A percentile compares a stretch with the other conserved stretches of the same genome.
Evolutionary conservation across 331 rosid species (phyloP).

Genomic region (Rosa hybrid): DNA sequence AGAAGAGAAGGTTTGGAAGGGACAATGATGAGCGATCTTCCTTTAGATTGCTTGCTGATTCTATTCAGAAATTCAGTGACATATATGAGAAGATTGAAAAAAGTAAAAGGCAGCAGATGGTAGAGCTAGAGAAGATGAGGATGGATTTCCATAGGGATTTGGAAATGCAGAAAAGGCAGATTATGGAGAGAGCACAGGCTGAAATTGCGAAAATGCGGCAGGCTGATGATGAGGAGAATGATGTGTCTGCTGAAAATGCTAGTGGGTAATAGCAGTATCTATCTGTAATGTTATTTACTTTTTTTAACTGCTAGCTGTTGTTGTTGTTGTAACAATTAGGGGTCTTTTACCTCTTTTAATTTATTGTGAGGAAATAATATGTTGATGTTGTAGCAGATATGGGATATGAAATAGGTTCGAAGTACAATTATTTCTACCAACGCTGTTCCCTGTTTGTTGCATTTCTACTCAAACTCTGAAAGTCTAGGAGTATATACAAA

Average conservation of each 20-base stretch:
- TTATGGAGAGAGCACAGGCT: conserved; percentile 57
- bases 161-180: conserved; percentile 66
- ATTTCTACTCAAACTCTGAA: not conserved
- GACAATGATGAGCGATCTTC: conserved; percentile 46
- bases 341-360: conserved; percentile 22
- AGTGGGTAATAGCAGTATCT: conserved; percentile 38
- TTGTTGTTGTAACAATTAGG: conserved; percentile 43
- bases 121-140: conserved; percentile 58
- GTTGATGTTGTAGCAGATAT: conserved; percentile 33
- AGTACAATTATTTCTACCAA: not conserved
- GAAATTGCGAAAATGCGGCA: conserved; percentile 61
- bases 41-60: conserved; percentile 62
- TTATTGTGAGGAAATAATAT: conserved; percentile 40
- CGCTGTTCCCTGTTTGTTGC: not conserved
- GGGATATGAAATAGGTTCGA: conserved; percentile 17
- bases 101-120: conserved; percentile 49
- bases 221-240: conserved; percentile 52
- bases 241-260: conserved; percentile 50
- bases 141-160: conserved; percentile 55
- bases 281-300: conserved; percentile 32
- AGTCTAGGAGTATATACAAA: not conserved
- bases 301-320: conserved; percentile 42
- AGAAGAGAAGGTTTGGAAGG: conserved; percentile 51
- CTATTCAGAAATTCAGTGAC: conserved; percentile 60
- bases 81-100: conserved; percentile 70